phyloP scores from a whole-genome alignment of 2,329 filamentous ascomycete species.

The Neofusicoccum kwambonambiense region DNA sequence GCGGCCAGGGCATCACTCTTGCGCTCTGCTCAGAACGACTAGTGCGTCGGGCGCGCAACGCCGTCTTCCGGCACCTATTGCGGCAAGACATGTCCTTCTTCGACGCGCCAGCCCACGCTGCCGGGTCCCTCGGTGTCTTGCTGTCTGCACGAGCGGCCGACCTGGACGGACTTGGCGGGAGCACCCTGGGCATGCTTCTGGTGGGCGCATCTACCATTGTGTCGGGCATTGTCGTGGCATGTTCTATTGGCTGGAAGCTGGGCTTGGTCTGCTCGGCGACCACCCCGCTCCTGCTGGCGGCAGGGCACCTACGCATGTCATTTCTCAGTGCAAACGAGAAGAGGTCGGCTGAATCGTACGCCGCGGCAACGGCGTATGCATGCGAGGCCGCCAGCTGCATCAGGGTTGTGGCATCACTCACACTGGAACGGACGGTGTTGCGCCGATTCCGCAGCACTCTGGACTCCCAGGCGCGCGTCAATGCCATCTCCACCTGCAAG shows the following conservation, averaged over 20 bases:
- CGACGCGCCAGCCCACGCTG: conserved; percentile 80
- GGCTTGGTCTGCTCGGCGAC: conserved; percentile 75
- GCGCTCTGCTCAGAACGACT: conserved; percentile 80
- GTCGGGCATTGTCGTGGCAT: conserved; percentile 63
- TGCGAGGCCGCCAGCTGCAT: conserved; percentile 89
- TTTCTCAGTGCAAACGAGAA: conserved; percentile 75
- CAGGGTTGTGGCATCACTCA: conserved; percentile 84
- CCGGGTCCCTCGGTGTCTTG: conserved; percentile 80
- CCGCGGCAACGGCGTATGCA: conserved; percentile 76
- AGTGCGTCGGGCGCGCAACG: conserved; percentile 74
- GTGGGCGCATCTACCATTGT: conserved; percentile 74
- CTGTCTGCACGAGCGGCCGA: conserved; percentile 84
- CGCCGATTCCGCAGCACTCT: conserved; percentile 67
- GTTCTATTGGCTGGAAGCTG: conserved; percentile 79
- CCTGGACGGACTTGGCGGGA: conserved; percentile 78
- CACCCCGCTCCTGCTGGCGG: conserved; percentile 71
- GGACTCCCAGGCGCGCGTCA: conserved; percentile 34
- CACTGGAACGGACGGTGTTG: conserved; percentile 76
- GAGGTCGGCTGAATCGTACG: conserved; percentile 74
- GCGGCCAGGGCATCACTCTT: conserved; percentile 56
- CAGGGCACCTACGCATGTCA: conserved; percentile 81
- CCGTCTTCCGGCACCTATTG: conserved; percentile 78
- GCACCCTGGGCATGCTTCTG: conserved; percentile 78
- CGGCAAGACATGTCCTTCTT: conserved; percentile 89
- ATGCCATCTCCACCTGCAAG: conserved; percentile 51